These are phyloP conservation scores for Eucalyptus sp. DNA, from an alignment of 345 rosid genomes.

Conservation along the genomic window DNA sequence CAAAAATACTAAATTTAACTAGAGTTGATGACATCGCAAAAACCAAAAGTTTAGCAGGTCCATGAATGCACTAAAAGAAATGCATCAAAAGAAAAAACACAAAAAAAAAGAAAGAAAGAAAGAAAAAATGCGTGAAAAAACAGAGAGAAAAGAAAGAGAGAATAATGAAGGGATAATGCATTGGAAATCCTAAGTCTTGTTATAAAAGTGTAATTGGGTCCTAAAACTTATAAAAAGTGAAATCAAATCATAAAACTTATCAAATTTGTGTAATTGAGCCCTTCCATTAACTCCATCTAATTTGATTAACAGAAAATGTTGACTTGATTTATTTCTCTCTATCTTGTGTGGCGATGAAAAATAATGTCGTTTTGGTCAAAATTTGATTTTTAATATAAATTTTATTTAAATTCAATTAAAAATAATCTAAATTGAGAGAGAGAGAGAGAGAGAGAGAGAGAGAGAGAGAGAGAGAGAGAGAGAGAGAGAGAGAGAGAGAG, in stretches of 20 bases:
- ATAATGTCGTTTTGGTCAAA: neutral
- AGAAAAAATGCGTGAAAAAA: neutral
- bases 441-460: neutral
- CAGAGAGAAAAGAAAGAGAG: neutral
- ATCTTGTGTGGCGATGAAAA: neutral
- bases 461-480: neutral
- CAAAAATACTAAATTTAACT: neutral
- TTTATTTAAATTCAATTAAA: too few relatives aligned
- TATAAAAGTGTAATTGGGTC: neutral
- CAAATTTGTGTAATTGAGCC: neutral
- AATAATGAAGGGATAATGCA: neutral
- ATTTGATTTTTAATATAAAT: too few relatives aligned
- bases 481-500: too few relatives aligned
- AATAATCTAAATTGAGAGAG: too few relatives aligned
- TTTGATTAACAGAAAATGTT: neutral
- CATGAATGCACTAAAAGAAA: neutral
- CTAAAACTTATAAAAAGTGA: neutral
- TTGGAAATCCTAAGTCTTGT: neutral
- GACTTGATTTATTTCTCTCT: neutral
- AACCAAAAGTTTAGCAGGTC: neutral
- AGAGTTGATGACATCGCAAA: neutral
- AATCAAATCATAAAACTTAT: neutral
- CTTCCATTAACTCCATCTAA: neutral
- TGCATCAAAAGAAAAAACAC: neutral
- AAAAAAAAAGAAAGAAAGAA: neutral